Base-by-base conservation (phyloP, 176 grass and related monocot species). In the Zoysia japonica region DNA sequence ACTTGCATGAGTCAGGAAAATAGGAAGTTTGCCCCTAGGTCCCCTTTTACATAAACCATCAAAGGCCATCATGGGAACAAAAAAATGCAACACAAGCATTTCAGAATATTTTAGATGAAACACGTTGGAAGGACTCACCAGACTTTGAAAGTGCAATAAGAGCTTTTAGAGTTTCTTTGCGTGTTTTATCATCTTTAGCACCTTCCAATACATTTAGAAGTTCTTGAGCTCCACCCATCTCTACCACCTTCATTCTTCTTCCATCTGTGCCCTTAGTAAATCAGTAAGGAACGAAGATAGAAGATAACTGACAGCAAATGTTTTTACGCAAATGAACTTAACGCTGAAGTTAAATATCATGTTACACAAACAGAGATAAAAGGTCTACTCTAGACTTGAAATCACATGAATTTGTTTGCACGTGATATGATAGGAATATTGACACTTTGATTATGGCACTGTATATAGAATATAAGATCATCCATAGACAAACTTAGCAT, bases 171-270 rank as follows among this genome's bases (percentile, higher is more conserved):
- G 84, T 72, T 87, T 94, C 54, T 85, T 92, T 98, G 3, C 92
- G 88, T 72, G 95, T 98, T 80, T 94, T 98, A 41, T 94, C 92
- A 87, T 98, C 95, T 87, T 91, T 88, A 71, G 90, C 92, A 79
- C 28, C 78, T 83, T 90, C 85, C 64, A 98, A 80, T 73, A 92
- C 85, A 78, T 89, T 92, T n/a, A 98, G 73, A 72, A 98, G 88
- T 82, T 90, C 88, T 74, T 87, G 84, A 72, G 95, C 95, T 79
- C 92, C 95, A 0, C 95, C 90, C 87, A 92, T 88, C 70, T 98
- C 92, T 71, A 98, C 88, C 36, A 98, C 85, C 72, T 90, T 98
- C 92, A 98, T 98, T 84, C 90, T 94, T 64, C 89, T 98, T 87
- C 78, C 84, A 81, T 92, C 92, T 98, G 80, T 70, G 70, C 6